Conservation (phyloP, 2,329 filamentous ascomycete genomes). For the Fusarium graminum region DNA sequence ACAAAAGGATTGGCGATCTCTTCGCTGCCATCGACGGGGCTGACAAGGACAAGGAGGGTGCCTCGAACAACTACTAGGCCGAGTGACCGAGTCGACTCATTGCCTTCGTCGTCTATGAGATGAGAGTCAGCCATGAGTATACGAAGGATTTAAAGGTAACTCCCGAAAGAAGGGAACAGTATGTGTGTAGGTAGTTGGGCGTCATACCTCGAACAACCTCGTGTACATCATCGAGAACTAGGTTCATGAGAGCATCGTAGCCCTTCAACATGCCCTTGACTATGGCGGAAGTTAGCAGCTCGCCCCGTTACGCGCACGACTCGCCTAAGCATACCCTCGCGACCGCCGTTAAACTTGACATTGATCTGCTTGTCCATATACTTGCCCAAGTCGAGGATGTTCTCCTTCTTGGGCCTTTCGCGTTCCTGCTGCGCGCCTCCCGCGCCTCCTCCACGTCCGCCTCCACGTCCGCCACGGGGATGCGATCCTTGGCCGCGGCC, state of each 20-base stretch:
- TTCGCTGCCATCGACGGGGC: conserved; percentile 93
- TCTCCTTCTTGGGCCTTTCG: conserved; percentile 96
- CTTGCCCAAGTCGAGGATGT: conserved; percentile 93
- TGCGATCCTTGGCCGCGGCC: conserved; percentile 60
- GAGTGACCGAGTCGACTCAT: conserved; percentile 82
- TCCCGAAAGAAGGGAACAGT: not conserved
- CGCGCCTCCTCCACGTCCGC: conserved; percentile 62
- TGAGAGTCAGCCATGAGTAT: conserved; percentile 12
- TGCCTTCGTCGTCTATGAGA: conserved; percentile 86
- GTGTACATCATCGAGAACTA: conserved; percentile 94
- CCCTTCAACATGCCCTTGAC: conserved; percentile 92
- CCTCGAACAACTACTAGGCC: conserved; percentile 92
- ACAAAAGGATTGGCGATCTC: conserved; percentile 95
- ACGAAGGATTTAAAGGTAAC: not conserved
- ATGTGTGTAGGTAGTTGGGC: not conserved
- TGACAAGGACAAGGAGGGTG: conserved; percentile 92
- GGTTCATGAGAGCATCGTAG: conserved; percentile 97
- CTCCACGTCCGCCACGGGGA: conserved; percentile 59
- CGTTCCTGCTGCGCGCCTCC: conserved; percentile 61
- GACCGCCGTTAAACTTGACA: conserved; percentile 96
- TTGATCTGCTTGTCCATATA: conserved; percentile 97
- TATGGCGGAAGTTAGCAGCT: conserved; percentile 54
- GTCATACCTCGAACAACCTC: conserved; percentile 85
- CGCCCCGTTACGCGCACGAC: not conserved
- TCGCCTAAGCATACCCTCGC: conserved; percentile 74